Conservation (phyloP, 2,329 filamentous ascomycete genomes). For the Bimuria novae-zelandiae region DNA sequence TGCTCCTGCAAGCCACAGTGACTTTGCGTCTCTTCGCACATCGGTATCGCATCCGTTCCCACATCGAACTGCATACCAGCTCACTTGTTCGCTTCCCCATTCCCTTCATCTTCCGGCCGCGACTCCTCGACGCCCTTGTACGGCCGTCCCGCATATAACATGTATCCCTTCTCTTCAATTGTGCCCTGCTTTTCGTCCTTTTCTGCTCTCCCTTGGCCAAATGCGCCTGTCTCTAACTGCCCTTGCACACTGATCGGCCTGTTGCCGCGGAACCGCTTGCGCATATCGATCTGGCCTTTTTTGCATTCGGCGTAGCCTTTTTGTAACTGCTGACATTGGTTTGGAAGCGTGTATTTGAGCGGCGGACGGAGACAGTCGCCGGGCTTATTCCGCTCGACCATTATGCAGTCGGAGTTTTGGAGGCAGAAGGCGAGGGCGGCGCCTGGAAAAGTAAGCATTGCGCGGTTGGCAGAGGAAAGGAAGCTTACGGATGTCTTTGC, state of each 20-base stretch:
- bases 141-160: slow-evolving; percentile 44
- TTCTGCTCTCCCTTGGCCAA: slow-evolving; percentile 33
- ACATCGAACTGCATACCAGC: too few species aligned
- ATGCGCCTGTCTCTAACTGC: slow-evolving; percentile 40
- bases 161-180: slow-evolving; percentile 46
- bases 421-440: slow-evolving; percentile 92
- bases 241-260: slow-evolving; percentile 66
- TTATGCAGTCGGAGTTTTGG: slow-evolving; percentile 94
- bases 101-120: slow-evolving; percentile 25
- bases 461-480: background rate
- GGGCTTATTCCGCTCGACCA: slow-evolving; percentile 85
- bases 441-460: slow-evolving; percentile 59
- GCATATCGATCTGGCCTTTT: slow-evolving; percentile 96
- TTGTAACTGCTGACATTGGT: slow-evolving; percentile 88
- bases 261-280: slow-evolving; percentile 96
- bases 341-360: slow-evolving; percentile 79
- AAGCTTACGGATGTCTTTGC: slow-evolving; percentile 87
- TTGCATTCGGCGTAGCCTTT: slow-evolving; percentile 93
- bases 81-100: slow-evolving; percentile 17
- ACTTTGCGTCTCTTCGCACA: too few species aligned
- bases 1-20: too few species aligned
- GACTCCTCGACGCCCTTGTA: slow-evolving; percentile 36
- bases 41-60: too few species aligned
- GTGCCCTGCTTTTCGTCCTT: slow-evolving; percentile 41
- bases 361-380: slow-evolving; percentile 86